Evolutionary conservation across 129 eudicot species (phyloP), one percentile per base, ranked within the genome.

Genomic region (Glebionis coronaria): DNA sequence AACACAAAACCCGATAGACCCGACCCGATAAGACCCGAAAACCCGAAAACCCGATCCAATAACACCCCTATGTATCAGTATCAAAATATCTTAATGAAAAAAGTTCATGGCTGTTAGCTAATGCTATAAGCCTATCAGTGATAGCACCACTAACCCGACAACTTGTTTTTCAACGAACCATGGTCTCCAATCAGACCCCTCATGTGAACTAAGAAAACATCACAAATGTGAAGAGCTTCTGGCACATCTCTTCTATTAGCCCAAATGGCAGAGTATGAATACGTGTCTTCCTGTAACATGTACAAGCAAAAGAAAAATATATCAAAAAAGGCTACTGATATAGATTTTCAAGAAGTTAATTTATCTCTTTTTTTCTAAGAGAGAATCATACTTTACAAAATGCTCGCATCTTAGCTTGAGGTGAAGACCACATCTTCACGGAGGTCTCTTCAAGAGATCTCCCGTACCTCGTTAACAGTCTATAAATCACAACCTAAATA

Each of bases 241-340:
- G 65, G 71, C 64, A 73, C 78, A 16, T 73, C 78, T 73, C 20
- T 73, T 16, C 65, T 66, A 35, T 73, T 65, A 44, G 72, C 72
- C 78, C 78, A 73, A 27, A 28, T 15, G 9, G 16, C 23, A 9
- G 71, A 54, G 45, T 73, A 73, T 18, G 12, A 3, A 16, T 73
- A 64, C 15, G 13, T 23, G 55, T 28, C 72, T 14, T 56, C 66
- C 72, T 73, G 19, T 0, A 8, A 16, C 8, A 55, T 42, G 16
- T n/a, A 18, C 14, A 19, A 14, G 21, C n/a, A 49, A 18, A 46
- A 46, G 57, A 49, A 28, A 38, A 11, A 23, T 40, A 47, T 54
- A 31, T 8, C 5, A 5, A 12, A 10, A 45, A 28, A 49, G 9
- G 50, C 25, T 16, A 1, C 14, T 52, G 18, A 16, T 27, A 3